Evolutionary conservation across 192 early-diverging fungal genomes (phyloP).

Genomic region (Coemansia sp.): DNA sequence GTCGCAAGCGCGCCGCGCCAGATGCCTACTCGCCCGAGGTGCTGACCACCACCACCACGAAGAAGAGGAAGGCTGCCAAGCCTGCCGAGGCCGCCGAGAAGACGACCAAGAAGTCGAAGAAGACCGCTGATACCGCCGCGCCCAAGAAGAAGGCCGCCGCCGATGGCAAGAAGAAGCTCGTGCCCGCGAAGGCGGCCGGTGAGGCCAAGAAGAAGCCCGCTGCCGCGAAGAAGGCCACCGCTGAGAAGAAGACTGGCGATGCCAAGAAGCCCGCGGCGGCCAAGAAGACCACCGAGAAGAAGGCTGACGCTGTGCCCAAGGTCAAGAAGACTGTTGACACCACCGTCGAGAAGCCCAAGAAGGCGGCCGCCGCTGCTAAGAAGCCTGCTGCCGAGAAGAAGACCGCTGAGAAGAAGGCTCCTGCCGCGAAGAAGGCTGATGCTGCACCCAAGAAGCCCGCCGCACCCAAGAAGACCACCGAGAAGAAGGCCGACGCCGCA

Average conservation of each 20-base stretch:
- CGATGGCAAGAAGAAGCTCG: conserved; percentile 19
- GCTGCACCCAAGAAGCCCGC: conserved; percentile 14
- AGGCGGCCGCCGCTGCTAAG: conserved; percentile 15
- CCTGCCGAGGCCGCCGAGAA: conserved; percentile 17
- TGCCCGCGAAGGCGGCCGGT: conserved; percentile 17
- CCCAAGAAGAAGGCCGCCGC: conserved; percentile 18
- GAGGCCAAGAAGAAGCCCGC: conserved; percentile 24
- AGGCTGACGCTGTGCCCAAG: conserved; percentile 18
- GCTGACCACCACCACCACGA: conserved; percentile 22
- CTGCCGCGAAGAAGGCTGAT: conserved; percentile 14
- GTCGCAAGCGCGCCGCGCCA: conserved; percentile 39
- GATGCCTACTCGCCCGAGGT: conserved; percentile 49
- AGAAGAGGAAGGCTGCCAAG: conserved; percentile 47
- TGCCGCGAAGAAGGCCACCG: conserved; percentile 22
- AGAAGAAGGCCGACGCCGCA: conserved; percentile 8
- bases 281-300: conserved; percentile 39
- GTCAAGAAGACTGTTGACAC: conserved; percentile 26
- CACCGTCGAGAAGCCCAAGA: conserved; percentile 29
- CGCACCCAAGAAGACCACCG: conserved; percentile 12
- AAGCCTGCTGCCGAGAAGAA: conserved; percentile 20
- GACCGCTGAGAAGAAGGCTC: conserved; percentile 19
- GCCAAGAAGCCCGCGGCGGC: conserved; percentile 20
- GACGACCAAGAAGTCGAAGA: conserved; percentile 32
- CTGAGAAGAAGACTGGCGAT: conserved; percentile 22
- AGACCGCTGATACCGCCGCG: not conserved